A percentile compares a stretch with the other conserved stretches of the same genome.
Evolutionary conservation across 2,329 filamentous ascomycete genomes (phyloP).

Genomic region (Paraphoma chrysanthemicola): DNA sequence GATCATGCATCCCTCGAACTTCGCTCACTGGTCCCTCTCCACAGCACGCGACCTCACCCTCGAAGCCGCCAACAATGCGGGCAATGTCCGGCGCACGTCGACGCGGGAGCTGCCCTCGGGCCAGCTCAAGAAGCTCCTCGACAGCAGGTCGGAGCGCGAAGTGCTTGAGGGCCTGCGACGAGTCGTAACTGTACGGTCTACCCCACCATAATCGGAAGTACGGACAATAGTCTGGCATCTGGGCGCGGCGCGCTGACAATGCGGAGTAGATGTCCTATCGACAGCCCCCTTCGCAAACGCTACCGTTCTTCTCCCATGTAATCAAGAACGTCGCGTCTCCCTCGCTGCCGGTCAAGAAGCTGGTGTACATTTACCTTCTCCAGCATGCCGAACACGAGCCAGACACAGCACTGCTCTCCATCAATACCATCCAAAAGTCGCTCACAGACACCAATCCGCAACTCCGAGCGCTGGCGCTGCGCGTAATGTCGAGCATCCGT

Average conservation of each 20-base stretch:
- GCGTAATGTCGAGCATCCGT: constrained; percentile 97
- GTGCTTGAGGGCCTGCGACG: constrained; percentile 89
- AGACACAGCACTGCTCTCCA: constrained; percentile 91
- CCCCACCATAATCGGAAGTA: constrained; percentile 15
- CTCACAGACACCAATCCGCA: constrained; percentile 91
- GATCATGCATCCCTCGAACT: constrained; percentile 44
- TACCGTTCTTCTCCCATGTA: constrained; percentile 95
- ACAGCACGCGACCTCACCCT: constrained; percentile 94
- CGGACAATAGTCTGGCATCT: constrained; percentile 1
- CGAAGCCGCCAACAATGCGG: constrained; percentile 91
- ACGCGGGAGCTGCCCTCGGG: constrained; percentile 73
- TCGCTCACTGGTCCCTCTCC: constrained; percentile 48
- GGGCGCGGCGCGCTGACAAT: constrained; percentile 16
- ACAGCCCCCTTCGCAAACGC: constrained; percentile 70
- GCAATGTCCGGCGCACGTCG: constrained; percentile 62
- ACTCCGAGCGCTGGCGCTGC: constrained; percentile 87
- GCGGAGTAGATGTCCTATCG: constrained; percentile 89
- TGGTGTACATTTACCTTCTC: constrained; percentile 97
- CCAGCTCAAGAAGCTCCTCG: constrained; percentile 92
- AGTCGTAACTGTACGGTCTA: constrained; percentile 76
- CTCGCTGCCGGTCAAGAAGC: constrained; percentile 93
- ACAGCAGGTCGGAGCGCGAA: constrained; percentile 91
- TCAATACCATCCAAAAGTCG: constrained; percentile 99
- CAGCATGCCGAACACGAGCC: constrained; percentile 96
- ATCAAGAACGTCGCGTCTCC: constrained; percentile 97